Conservation (phyloP, 179 eudicot species). For the Drosera spatulata region DNA sequence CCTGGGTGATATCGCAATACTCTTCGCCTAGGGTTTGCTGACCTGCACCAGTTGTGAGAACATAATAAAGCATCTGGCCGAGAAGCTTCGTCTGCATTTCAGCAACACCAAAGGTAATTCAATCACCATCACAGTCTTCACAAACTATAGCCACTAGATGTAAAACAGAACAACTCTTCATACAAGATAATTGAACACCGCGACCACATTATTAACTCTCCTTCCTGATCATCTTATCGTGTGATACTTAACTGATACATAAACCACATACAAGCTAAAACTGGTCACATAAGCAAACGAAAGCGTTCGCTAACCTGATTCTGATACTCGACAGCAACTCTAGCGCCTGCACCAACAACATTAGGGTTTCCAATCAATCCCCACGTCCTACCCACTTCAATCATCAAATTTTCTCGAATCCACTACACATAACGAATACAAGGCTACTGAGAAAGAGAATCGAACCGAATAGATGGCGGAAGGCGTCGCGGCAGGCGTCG, state of each 20-base stretch:
- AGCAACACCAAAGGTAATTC: background rate
- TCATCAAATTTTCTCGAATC: too few species aligned
- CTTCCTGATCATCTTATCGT: too few species aligned
- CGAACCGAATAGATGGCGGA: slow-evolving; percentile 92
- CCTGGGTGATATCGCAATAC: slow-evolving; percentile 97
- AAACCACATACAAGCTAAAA: background rate
- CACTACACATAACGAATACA: background rate
- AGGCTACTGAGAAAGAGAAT: background rate
- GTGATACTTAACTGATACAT: background rate
- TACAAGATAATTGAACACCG: too few species aligned
- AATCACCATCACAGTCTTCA: background rate
- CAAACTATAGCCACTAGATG: too few species aligned
- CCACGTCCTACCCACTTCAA: too few species aligned
- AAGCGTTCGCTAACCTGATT: slow-evolving; percentile 38
- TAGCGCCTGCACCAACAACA: slow-evolving; percentile 42
- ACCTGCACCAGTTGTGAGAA: slow-evolving; percentile 94
- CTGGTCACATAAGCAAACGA: background rate
- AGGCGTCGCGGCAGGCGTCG: slow-evolving; percentile 97
- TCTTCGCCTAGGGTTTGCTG: slow-evolving; percentile 98
- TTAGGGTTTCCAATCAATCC: too few species aligned
- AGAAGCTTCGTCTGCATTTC: slow-evolving; percentile 73
- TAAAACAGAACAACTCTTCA: too few species aligned
- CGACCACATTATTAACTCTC: too few species aligned
- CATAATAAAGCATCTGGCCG: slow-evolving; percentile 94
- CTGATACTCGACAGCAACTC: slow-evolving; percentile 80